Base-by-base conservation (phyloP, 305 asterid genomes). In the Withania somnifera region DNA sequence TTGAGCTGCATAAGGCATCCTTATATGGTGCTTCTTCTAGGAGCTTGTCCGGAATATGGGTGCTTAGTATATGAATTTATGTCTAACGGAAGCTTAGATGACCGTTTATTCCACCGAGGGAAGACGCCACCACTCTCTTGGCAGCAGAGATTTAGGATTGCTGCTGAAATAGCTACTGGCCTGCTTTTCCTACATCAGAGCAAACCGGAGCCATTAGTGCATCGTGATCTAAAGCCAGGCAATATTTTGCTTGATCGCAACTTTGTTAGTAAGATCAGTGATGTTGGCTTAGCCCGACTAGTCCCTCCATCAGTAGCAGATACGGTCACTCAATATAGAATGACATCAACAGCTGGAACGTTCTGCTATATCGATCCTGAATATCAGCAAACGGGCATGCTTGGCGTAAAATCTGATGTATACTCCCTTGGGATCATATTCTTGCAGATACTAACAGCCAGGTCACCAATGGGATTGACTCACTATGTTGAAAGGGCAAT, bases 341-440 rank as follows among this genome's bases (percentile, higher is more conserved):
- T 91, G 94, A 91, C 95, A 56, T 90, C 95, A 17, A 89, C 95
- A 76, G 97, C 97, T 32, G 97, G 94, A 79, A 92, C 97, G 3
- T 90, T 91, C 89, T 91, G 97, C 86, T 92, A 92, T 87, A 92
- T 92, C 32, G 97, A 92, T 77, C 97, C 97, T 0, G 95, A 91
- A 87, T 91, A 91, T 78, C 95, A 91, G 85, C 94, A 91, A 73
- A 90, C 95, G 15, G 95, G 97, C n/a, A 92, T 92, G 94, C 97
- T 92, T 30, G 97, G 97, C 3, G 92, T 91, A 80, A 92, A 92
- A 84, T 92, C 97, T 11, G 97, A 92, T 54, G 89, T 92, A 81
- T 92, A 92, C 81, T 89, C 97, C 11, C 80, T 92, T 30, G 97
- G 97, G 34, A 88, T 92, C 58, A 91, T 92, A 36, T 91, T 84